phyloP scores from a whole-genome alignment of 108 stramenopile genomes.

The Chaetoceros muelleri region DNA sequence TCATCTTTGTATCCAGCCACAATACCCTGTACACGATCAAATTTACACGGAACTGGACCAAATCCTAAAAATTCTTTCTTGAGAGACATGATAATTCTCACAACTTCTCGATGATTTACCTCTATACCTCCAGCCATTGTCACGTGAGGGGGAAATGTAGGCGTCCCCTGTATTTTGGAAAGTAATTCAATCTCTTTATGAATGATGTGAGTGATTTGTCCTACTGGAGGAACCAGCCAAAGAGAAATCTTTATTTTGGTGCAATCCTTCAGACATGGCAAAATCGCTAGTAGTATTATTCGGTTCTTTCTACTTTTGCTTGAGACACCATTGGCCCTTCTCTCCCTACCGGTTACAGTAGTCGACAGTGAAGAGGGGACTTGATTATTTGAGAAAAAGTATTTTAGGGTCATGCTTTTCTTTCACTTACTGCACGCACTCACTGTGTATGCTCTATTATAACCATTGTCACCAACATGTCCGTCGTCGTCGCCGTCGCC shows the following conservation, averaged over 20 bases:
- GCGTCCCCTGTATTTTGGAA: slow-evolving; percentile 6
- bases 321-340: no score
- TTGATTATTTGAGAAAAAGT: no score
- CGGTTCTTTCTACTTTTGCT: no score
- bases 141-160: slow-evolving; percentile 18
- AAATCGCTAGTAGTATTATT: no score
- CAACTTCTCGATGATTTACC: not conserved
- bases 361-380: no score
- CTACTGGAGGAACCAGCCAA: slow-evolving; percentile 20
- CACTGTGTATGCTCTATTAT: no score
- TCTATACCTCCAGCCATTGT: slow-evolving; percentile 11
- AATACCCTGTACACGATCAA: not conserved
- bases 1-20: slow-evolving; percentile 1
- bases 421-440: no score
- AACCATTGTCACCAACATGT: no score
- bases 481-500: no score
- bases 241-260: slow-evolving; percentile 16
- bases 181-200: not conserved
- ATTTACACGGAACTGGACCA: slow-evolving; percentile 9
- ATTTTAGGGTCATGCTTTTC: no score
- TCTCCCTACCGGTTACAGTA: no score
- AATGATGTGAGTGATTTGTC: not conserved
- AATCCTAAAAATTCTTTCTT: slow-evolving; percentile 7
- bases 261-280: no score
- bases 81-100: not conserved